These are phyloP conservation scores for Solanum sitiens DNA, from an alignment of 257 asterid genomes.

Conservation along the genomic window DNA sequence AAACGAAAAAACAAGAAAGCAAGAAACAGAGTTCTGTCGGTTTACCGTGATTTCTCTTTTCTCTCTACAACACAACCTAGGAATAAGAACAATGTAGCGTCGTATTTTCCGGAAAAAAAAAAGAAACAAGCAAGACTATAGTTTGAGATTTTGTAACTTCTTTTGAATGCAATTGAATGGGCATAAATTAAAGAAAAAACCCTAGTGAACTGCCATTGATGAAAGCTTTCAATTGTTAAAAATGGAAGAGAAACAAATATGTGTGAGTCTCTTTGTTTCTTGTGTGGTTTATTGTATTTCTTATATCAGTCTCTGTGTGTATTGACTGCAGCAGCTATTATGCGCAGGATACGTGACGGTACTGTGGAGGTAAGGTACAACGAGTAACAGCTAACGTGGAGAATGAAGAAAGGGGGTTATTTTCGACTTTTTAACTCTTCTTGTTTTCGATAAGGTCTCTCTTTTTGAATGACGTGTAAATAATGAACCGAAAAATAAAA, in stretches of 20 bases:
- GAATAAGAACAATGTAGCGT: neutral
- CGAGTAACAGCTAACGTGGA: neutral
- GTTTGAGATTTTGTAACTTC: neutral
- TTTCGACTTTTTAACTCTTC: neutral
- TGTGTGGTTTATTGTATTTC: slow-evolving; percentile 1
- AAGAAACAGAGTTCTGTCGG: neutral
- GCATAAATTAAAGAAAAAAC: neutral
- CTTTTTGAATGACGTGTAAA: neutral
- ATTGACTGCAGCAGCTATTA: neutral
- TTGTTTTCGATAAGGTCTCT: neutral
- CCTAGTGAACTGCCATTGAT: neutral
- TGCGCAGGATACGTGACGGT: neutral
- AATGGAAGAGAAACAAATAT: slow-evolving; percentile 3
- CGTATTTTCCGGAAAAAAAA: neutral
- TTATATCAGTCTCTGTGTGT: neutral
- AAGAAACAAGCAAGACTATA: neutral
- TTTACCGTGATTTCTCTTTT: neutral
- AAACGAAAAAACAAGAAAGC: neutral
- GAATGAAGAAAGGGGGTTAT: neutral
- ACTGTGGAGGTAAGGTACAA: neutral
- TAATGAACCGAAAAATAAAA: neutral
- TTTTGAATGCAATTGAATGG: neutral
- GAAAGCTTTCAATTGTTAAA: neutral
- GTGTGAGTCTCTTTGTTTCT: neutral
- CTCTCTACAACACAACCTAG: neutral